Base-by-base conservation (phyloP, 2,329 filamentous ascomycete genomes). In the Plenodomus biglobosus region DNA sequence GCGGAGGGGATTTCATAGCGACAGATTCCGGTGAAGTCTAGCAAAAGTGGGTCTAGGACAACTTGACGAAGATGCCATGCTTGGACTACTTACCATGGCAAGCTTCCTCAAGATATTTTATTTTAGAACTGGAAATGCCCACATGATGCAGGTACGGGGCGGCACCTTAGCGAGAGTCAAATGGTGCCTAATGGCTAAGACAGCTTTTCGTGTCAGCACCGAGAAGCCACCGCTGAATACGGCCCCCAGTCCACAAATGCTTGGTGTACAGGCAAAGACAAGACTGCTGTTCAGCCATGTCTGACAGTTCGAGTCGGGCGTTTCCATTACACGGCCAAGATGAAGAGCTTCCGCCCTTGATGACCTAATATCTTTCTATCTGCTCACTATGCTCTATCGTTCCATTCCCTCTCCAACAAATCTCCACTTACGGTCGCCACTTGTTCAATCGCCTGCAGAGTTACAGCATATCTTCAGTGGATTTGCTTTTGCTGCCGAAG, bases 391-490 rank as follows among this genome's bases (percentile, higher is more conserved):
- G 39, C 49, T 44, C 19, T 34, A 49, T 40, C 15, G 41, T 15
- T 40, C 57, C 36, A 22, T 52, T 22, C 41, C 59, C 3, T 51
- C 42, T 5, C 55, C 61, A 13, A 27, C 47, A 10, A 59, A 69
- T 40, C 46, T 58, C 35, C 68, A 71, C 42, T 50, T 56, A 3
- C 65, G 70, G 40, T 72, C 67, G 3, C 56, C 56, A 18, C 59
- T 73, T 35, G 42, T 71, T 16, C 56, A 54, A 35, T 57, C 72
- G 15, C 70, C 69, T 8, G 50, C 61, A 20, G 70, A 73, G 38
- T 65, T 72, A 52, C 68, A 70, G 45, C 59, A 68, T 48, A 52
- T 65, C 20, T 70, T 73, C 41, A 69, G 59, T 46, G 21, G 46
- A 18, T 48, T 60, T 27, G 66, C 61, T 51, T 62, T 73, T n/a